Conservation (phyloP, 176 grass and related monocot species). For the Lolium perenne region DNA sequence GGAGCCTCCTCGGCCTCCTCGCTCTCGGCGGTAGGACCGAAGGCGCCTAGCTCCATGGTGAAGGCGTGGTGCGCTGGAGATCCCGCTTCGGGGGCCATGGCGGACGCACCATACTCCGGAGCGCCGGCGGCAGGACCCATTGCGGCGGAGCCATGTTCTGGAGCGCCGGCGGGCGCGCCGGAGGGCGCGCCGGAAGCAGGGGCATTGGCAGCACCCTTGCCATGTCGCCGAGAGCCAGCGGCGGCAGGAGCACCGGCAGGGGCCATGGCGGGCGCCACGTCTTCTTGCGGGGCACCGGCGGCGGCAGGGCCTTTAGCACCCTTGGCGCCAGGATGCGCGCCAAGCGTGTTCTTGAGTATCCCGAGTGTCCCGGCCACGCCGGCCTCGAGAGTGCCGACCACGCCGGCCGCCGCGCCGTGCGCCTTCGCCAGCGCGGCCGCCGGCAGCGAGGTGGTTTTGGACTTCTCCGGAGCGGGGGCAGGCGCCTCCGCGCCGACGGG, state of each 20-base stretch:
- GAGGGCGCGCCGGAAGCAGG: neutral
- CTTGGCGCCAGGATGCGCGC: neutral
- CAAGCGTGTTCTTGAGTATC: neutral
- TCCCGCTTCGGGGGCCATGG: neutral
- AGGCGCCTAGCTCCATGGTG: neutral
- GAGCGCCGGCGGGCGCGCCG: neutral
- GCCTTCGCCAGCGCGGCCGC: neutral
- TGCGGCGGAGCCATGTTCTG: neutral
- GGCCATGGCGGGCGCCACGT: neutral
- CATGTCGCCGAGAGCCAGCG: neutral
- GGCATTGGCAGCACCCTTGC: neutral
- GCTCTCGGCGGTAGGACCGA: neutral
- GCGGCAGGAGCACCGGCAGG: neutral
- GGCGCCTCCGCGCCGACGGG: conserved; percentile 33
- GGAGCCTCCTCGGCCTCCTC: conserved; percentile 40
- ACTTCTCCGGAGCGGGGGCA: conserved; percentile 27
- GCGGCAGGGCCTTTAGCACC: neutral
- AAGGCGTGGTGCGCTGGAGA: conserved; percentile 7
- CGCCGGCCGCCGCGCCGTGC: neutral
- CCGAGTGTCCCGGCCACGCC: conserved; percentile 8
- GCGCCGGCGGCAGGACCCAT: neutral
- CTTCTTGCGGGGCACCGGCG: neutral
- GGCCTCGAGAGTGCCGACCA: conserved; percentile 15
- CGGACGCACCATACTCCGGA: neutral
- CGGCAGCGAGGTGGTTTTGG: neutral